Conservation (phyloP, 345 rosid species). For the Heritiera fomes region DNA sequence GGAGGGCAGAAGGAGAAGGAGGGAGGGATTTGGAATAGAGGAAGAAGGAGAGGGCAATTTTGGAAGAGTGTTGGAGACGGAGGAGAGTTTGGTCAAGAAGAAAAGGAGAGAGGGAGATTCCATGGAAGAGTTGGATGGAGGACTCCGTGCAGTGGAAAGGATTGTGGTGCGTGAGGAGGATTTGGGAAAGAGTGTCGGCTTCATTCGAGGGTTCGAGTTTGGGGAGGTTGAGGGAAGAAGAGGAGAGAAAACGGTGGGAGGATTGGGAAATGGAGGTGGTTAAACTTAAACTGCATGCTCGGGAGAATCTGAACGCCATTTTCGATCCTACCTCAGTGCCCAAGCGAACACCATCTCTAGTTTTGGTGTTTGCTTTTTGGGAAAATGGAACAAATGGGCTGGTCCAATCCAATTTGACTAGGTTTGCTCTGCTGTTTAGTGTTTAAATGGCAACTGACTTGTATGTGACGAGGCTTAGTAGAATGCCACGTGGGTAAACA, state of each 20-base stretch:
- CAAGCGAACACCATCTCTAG: not conserved
- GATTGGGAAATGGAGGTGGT: not conserved
- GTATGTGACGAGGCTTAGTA: not conserved
- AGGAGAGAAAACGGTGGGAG: constrained; percentile 20
- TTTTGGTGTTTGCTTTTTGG: not conserved
- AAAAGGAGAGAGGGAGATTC: constrained; percentile 56
- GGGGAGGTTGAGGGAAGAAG: constrained; percentile 38
- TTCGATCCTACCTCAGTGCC: not conserved
- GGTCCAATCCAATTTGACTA: too few species aligned
- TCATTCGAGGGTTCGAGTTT: constrained; percentile 55
- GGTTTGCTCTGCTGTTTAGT: not conserved
- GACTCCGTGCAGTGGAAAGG: constrained; percentile 86
- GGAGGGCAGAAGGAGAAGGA: constrained; percentile 23
- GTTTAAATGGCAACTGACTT: not conserved
- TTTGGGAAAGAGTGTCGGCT: constrained; percentile 65
- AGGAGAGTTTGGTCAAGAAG: constrained; percentile 83
- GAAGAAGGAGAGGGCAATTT: constrained; percentile 64
- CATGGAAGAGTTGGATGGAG: constrained; percentile 71
- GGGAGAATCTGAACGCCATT: constrained; percentile 15
- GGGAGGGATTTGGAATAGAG: constrained; percentile 55
- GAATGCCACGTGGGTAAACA: not conserved
- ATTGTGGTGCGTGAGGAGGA: constrained; percentile 74
- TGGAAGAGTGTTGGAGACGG: constrained; percentile 82
- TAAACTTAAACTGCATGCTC: not conserved
- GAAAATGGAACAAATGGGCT: not conserved